A percentile compares a stretch with the other conserved stretches of the same genome.
These are phyloP conservation scores for Ascodesmis nigricans DNA, from an alignment of 495 filamentous ascomycete genomes.

Conservation along the genomic window DNA sequence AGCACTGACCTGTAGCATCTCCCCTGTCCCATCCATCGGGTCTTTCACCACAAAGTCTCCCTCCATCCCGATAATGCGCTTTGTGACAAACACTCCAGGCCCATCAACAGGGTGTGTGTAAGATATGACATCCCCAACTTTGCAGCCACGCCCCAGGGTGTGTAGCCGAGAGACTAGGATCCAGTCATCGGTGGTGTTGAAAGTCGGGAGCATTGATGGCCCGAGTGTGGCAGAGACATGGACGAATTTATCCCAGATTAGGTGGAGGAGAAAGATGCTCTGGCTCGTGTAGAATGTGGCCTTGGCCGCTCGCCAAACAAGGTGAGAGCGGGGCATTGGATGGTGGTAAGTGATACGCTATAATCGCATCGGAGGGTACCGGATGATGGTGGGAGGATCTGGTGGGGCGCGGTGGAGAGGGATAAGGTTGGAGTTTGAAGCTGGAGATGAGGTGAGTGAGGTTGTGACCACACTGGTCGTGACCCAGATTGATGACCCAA, in stretches of 20 bases:
- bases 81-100: slow-evolving; percentile 39
- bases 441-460: too few relatives aligned
- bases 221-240: slow-evolving; percentile 33
- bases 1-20: slow-evolving; percentile 53
- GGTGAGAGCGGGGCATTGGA: too few relatives aligned
- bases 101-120: slow-evolving; percentile 48
- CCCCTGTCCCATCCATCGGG: slow-evolving; percentile 28
- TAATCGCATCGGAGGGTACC: too few relatives aligned
- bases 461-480: too few relatives aligned
- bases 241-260: slow-evolving; percentile 34
- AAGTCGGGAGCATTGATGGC: slow-evolving; percentile 63
- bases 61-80: slow-evolving; percentile 66
- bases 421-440: too few relatives aligned
- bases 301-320: too few relatives aligned
- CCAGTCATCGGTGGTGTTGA: slow-evolving; percentile 40
- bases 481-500: too few relatives aligned
- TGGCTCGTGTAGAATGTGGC: too few relatives aligned
- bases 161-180: slow-evolving; percentile 43
- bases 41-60: slow-evolving; percentile 75
- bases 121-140: slow-evolving; percentile 62
- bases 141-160: slow-evolving; percentile 42
- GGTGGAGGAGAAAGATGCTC: too few relatives aligned
- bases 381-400: too few relatives aligned
- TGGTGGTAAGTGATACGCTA: too few relatives aligned
- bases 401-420: too few relatives aligned